These are phyloP conservation scores for Aureobasidium pullulans DNA, from an alignment of 2,329 filamentous ascomycete genomes.

Conservation along the genomic window DNA sequence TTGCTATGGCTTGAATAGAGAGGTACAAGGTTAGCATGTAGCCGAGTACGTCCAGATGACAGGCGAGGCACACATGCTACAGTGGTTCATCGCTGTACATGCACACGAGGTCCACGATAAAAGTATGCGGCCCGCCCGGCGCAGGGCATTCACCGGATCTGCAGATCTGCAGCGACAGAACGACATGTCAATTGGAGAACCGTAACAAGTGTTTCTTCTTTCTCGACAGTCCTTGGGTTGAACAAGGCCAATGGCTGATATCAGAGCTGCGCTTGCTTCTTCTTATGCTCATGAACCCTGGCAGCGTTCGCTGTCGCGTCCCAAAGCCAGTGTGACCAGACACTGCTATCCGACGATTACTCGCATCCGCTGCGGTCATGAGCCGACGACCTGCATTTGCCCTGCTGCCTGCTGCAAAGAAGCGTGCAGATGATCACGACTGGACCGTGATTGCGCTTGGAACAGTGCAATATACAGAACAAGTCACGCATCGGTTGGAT, in stretches of 20 bases:
- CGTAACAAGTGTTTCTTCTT: background rate
- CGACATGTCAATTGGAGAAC: background rate
- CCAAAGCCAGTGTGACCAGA: background rate
- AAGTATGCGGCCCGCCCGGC: conserved; percentile 13
- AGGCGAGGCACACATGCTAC: conserved; percentile 9
- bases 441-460: conserved; percentile 4
- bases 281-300: background rate
- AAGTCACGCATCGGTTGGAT: conserved; percentile 1
- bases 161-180: conserved; percentile 9
- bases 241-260: background rate
- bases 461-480: background rate
- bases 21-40: conserved; percentile 7
- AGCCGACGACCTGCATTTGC: conserved; percentile 10
- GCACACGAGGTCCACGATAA: conserved; percentile 12
- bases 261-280: background rate
- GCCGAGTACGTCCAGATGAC: conserved; percentile 4
- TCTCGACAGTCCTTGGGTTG: background rate
- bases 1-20: background rate
- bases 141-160: conserved; percentile 10
- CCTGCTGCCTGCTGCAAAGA: conserved; percentile 10
- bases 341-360: conserved; percentile 1
- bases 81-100: conserved; percentile 8
- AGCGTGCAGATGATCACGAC: conserved; percentile 13
- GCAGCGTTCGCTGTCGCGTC: conserved; percentile 4
- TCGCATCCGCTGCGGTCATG: conserved; percentile 8